Percentiles rank a stretch among this genome's conserved stretches.
phyloP scores from a whole-genome alignment of 2,329 filamentous ascomycete species.

The Dactylellina cionopaga region DNA sequence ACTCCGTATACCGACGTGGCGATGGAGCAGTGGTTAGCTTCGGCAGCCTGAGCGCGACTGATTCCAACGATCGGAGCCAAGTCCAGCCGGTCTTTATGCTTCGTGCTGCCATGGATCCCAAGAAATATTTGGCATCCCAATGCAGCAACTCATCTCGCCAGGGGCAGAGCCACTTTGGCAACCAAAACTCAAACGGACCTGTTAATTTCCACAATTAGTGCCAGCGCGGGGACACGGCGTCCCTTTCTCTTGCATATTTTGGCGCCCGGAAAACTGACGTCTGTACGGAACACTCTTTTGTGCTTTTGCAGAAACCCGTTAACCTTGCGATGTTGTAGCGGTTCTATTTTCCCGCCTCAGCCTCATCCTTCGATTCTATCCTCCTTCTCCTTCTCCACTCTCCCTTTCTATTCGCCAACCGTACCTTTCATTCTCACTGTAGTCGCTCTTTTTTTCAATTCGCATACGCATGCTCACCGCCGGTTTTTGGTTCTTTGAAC shows the following conservation, averaged over 20 bases:
- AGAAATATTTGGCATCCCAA: constrained; percentile 9
- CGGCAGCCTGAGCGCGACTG: too few relatives aligned
- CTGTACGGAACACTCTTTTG: too few relatives aligned
- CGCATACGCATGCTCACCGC: not conserved
- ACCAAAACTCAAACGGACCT: constrained; percentile 15
- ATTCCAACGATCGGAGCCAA: too few relatives aligned
- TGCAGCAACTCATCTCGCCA: constrained; percentile 12
- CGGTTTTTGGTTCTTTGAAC: not conserved
- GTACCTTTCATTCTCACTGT: constrained; percentile 30
- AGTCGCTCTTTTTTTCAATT: constrained; percentile 35
- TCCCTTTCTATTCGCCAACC: too few relatives aligned
- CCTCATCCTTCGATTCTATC: constrained; percentile 7
- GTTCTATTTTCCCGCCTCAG: constrained; percentile 40
- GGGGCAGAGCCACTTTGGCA: constrained; percentile 15
- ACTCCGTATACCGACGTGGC: too few relatives aligned
- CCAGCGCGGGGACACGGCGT: constrained; percentile 4
- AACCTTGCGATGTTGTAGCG: constrained; percentile 25
- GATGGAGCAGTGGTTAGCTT: too few relatives aligned
- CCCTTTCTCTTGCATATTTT: constrained; percentile 22
- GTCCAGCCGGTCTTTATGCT: too few relatives aligned
- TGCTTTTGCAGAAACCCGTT: too few relatives aligned
- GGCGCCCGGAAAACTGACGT: constrained; percentile 10
- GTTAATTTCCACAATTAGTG: constrained; percentile 29
- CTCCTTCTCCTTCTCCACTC: not conserved
- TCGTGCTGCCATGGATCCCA: too few relatives aligned